These are phyloP conservation scores for Termitomyces sp. DNA, from an alignment of 768 basidiomycete species.

Conservation along the genomic window DNA sequence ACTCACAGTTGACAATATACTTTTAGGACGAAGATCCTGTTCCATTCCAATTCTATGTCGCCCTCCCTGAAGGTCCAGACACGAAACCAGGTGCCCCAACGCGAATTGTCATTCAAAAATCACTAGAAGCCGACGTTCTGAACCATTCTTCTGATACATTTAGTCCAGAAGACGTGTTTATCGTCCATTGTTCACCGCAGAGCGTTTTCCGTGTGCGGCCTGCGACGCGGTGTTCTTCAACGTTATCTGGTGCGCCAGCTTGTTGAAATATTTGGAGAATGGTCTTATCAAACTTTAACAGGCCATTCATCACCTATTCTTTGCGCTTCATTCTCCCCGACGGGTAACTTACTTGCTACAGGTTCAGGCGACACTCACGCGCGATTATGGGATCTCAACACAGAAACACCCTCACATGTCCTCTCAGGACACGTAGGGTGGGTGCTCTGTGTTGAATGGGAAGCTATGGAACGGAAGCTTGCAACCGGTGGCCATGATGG, in stretches of 20 bases:
- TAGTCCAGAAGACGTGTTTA: constrained; percentile 82
- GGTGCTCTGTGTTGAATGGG: constrained; percentile 98
- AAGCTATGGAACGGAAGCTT: constrained; percentile 83
- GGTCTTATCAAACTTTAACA: constrained; percentile 22
- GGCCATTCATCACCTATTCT: constrained; percentile 92
- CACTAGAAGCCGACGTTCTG: constrained; percentile 79
- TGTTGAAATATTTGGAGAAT: not conserved
- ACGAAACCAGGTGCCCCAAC: constrained; percentile 55
- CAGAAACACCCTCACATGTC: constrained; percentile 86
- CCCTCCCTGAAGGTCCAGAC: constrained; percentile 53
- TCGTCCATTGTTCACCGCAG: constrained; percentile 90
- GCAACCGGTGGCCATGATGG: constrained; percentile 96
- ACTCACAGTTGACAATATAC: constrained; percentile 14
- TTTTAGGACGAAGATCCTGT: constrained; percentile 79
- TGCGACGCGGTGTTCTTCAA: constrained; percentile 91
- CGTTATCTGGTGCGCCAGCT: constrained; percentile 62
- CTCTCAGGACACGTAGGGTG: constrained; percentile 89
- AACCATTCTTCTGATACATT: constrained; percentile 66
- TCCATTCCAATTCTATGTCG: constrained; percentile 88
- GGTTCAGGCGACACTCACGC: constrained; percentile 94
- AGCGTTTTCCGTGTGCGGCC: constrained; percentile 93
- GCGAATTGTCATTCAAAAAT: constrained; percentile 78
- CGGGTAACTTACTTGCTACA: constrained; percentile 85
- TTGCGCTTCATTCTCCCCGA: constrained; percentile 94
- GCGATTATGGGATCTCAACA: constrained; percentile 90